phyloP scores from a whole-genome alignment of 208 protist genomes.

The Trypanosoma mega region DNA sequence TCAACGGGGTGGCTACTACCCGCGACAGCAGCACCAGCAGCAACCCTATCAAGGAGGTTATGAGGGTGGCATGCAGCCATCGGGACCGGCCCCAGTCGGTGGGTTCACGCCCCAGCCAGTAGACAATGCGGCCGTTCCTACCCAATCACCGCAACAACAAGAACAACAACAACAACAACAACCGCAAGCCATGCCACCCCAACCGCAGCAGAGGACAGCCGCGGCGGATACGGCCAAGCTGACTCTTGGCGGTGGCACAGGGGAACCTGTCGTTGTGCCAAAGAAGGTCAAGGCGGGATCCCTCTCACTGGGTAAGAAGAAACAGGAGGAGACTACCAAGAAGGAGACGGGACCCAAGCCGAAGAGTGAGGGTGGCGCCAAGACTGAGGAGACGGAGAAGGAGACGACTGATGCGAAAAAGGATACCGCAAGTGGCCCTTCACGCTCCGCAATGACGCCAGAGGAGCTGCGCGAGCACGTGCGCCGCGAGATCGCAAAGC shows the following conservation, averaged over 20 bases:
- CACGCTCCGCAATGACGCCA: conserved; percentile 41
- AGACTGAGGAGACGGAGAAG: conserved; percentile 25
- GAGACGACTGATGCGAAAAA: conserved; percentile 8
- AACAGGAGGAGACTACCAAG: conserved; percentile 19
- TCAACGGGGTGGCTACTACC: background rate
- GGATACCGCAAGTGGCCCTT: conserved; percentile 1
- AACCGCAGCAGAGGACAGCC: conserved; percentile 22
- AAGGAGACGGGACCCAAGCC: conserved; percentile 29
- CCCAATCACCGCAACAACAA: background rate
- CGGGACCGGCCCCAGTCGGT: conserved; percentile 5
- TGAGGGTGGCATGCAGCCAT: background rate
- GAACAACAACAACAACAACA: conserved; percentile 3
- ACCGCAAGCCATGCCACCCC: too few species aligned
- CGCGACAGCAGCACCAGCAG: conserved; percentile 4
- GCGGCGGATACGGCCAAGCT: conserved; percentile 52
- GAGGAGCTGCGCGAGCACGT: conserved; percentile 75
- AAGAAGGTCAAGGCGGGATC: conserved; percentile 69
- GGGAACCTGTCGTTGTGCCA: conserved; percentile 31
- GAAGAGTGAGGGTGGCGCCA: conserved; percentile 14
- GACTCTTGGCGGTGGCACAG: conserved; percentile 44
- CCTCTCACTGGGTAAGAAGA: conserved; percentile 74
- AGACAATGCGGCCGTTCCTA: conserved; percentile 12
- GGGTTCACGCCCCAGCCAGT: conserved; percentile 22
- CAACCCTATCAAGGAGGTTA: conserved; percentile 3
- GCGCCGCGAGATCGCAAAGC: conserved; percentile 69